phyloP scores from a whole-genome alignment of 2,329 filamentous ascomycete genomes.

The Aspergillus hortae region DNA sequence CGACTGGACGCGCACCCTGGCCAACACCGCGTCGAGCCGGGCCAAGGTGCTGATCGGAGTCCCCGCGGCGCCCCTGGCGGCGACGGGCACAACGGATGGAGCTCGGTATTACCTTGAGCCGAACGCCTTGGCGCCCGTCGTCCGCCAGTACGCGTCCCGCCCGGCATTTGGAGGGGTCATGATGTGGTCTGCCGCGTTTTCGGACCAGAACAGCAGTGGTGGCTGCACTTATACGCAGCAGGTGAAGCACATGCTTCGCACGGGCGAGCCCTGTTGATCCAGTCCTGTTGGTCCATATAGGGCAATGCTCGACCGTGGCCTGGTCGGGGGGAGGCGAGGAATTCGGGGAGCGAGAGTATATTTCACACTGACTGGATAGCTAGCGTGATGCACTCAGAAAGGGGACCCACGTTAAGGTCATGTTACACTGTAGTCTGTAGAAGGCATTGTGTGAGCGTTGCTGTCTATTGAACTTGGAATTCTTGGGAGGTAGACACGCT shows the following conservation, averaged over 20 bases:
- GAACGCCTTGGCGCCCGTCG: conserved; percentile 10
- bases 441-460: no score
- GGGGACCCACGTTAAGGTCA: no score
- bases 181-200: conserved; percentile 45
- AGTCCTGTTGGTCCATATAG: no score
- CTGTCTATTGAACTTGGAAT: no score
- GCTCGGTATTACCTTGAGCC: conserved; percentile 17
- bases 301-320: no score
- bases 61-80: conserved; percentile 26
- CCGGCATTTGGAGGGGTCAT: conserved; percentile 18
- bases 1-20: conserved; percentile 16
- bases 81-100: conserved; percentile 28
- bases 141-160: conserved; percentile 9
- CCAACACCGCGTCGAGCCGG: conserved; percentile 16
- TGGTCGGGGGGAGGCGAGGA: no score
- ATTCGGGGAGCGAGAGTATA: no score
- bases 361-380: no score
- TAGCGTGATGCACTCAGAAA: no score
- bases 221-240: conserved; percentile 44
- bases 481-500: no score
- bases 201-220: conserved; percentile 32
- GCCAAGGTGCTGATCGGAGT: conserved; percentile 21
- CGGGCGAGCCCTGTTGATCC: conserved; percentile 25
- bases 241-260: conserved; percentile 35
- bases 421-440: no score